These are phyloP conservation scores for Rhodotorula sp. DNA, from an alignment of 1,284 basidiomycete genomes.

Conservation along the genomic window DNA sequence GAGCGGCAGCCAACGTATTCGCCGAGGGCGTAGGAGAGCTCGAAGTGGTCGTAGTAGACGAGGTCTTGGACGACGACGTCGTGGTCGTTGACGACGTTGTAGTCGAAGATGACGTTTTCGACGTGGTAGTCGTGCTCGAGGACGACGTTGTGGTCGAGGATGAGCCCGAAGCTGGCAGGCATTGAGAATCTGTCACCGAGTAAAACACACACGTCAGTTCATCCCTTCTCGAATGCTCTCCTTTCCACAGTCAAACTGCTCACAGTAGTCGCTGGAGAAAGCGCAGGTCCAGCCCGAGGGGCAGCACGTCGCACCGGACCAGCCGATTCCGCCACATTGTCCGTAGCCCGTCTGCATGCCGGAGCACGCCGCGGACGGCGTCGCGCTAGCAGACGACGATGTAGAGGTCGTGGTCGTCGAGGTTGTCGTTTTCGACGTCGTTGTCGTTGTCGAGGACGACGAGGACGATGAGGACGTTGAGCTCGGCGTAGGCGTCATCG, in stretches of 20 bases:
- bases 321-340: constrained; percentile 12
- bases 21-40: background rate
- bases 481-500: background rate
- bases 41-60: background rate
- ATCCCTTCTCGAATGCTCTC: no score
- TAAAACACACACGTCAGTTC: background rate
- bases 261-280: background rate
- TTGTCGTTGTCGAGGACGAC: background rate
- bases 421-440: background rate
- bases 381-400: background rate
- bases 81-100: background rate
- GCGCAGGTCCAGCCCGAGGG: background rate
- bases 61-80: background rate
- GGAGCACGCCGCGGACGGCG: background rate
- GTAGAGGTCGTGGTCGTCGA: background rate
- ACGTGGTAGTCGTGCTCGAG: background rate
- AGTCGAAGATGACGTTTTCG: background rate
- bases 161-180: background rate
- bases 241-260: no score
- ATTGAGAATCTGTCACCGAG: constrained; percentile 2
- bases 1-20: background rate
- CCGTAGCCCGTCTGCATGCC: background rate
- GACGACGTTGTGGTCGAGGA: background rate
- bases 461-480: background rate
- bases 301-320: constrained; percentile 11